A percentile compares a stretch with the other conserved stretches of the same genome.
Evolutionary conservation across 176 grass and related monocot species (phyloP).

Genomic region (Oryza nivara): DNA sequence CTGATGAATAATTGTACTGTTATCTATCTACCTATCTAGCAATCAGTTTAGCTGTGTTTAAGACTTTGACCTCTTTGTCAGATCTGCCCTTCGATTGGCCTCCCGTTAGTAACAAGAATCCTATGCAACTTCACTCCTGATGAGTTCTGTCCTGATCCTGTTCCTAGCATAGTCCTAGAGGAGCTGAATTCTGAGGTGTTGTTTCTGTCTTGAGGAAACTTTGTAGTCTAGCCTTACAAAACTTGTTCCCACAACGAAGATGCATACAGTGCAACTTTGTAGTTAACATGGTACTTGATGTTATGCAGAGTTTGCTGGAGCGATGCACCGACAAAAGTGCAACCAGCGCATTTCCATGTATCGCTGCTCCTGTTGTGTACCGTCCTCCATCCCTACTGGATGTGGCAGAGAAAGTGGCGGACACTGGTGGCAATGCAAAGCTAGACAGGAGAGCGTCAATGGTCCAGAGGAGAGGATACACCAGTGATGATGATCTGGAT

Average conservation of each 20-base stretch:
- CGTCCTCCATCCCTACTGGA: constrained; percentile 37
- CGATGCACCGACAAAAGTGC: constrained; percentile 25
- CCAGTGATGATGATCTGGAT: constrained; percentile 77
- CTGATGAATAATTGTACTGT: neutral
- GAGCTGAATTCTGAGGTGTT: constrained; percentile 91
- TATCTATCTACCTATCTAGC: neutral
- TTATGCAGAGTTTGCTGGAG: constrained; percentile 71
- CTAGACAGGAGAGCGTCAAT: constrained; percentile 65
- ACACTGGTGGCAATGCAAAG: constrained; percentile 31
- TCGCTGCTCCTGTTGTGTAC: constrained; percentile 58
- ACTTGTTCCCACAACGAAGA: neutral
- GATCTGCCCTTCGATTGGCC: constrained; percentile 82
- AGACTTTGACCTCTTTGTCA: constrained; percentile 52
- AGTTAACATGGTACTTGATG: neutral
- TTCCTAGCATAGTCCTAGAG: constrained; percentile 78
- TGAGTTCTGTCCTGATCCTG: constrained; percentile 87
- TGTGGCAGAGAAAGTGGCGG: constrained; percentile 60
- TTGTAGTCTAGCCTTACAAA: neutral
- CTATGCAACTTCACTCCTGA: constrained; percentile 92
- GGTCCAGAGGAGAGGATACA: constrained; percentile 75
- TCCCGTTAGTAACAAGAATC: constrained; percentile 79
- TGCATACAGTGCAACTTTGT: neutral
- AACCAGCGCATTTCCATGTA: constrained; percentile 54
- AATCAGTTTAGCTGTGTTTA: neutral
- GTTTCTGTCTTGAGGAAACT: constrained; percentile 1